Evolutionary conservation across 108 stramenopile species (phyloP).

Genomic region (Skeletonema grethae): DNA sequence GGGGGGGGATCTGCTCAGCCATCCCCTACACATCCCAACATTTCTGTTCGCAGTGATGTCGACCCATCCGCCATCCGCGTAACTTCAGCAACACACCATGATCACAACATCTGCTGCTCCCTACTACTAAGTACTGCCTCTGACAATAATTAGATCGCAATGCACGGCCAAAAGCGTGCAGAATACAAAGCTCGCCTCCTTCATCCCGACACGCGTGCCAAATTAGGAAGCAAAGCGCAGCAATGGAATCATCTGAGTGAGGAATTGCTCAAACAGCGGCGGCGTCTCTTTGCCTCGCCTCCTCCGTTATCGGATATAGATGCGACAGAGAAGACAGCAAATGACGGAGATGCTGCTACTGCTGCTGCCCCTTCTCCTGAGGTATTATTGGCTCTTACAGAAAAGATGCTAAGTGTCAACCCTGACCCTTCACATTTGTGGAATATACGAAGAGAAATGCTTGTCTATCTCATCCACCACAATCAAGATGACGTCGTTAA

Average conservation of each 20-base stretch:
- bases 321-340: neutral
- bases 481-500: neutral
- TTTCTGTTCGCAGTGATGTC: too few species aligned
- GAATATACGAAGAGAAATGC: slow-evolving; percentile 92
- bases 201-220: slow-evolving; percentile 58
- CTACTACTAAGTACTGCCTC: too few species aligned
- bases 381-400: slow-evolving; percentile 62
- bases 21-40: too few species aligned
- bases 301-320: neutral
- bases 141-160: too few species aligned
- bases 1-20: too few species aligned
- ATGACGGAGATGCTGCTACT: too few species aligned
- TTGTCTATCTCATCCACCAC: slow-evolving; percentile 32
- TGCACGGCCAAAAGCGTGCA: slow-evolving; percentile 82
- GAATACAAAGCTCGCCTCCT: slow-evolving; percentile 78
- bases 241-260: slow-evolving; percentile 74
- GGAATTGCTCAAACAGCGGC: slow-evolving; percentile 50
- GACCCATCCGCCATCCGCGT: too few species aligned
- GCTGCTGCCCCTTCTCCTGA: slow-evolving; percentile 34
- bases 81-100: too few species aligned
- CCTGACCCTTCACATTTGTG: slow-evolving; percentile 95
- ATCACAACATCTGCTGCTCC: too few species aligned
- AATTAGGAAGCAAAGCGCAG: slow-evolving; percentile 67
- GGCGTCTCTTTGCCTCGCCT: slow-evolving; percentile 20
- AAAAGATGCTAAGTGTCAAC: slow-evolving; percentile 87